Percentiles rank a stretch among this genome's conserved stretches.
These are phyloP conservation scores for Byssoonygena ceratinophila DNA, from an alignment of 2,329 filamentous ascomycete genomes.

Conservation along the genomic window DNA sequence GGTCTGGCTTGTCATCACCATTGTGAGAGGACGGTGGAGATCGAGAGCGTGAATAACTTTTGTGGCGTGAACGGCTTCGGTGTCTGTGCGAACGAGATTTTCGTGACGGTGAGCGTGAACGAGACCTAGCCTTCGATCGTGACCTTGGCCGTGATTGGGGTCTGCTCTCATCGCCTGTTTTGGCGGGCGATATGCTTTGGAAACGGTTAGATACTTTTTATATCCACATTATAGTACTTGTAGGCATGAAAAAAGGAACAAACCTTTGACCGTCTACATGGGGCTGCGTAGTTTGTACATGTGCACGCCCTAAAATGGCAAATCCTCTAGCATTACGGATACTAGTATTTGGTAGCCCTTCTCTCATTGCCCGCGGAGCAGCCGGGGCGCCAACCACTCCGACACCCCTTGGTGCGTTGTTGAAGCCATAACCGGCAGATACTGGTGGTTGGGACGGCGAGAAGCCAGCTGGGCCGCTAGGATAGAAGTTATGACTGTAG, in stretches of 20 bases:
- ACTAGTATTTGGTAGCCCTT: conserved; percentile 74
- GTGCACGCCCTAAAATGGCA: conserved; percentile 27
- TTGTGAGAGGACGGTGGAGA: conserved; percentile 21
- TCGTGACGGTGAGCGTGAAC: conserved; percentile 13
- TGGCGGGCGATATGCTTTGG: conserved; percentile 2
- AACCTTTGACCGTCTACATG: conserved; percentile 7
- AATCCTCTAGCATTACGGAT: conserved; percentile 53
- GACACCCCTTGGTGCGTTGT: conserved; percentile 35
- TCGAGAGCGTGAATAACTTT: conserved; percentile 42
- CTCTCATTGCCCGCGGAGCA: conserved; percentile 87
- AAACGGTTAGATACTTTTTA: conserved; percentile 11
- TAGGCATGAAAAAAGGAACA: not conserved
- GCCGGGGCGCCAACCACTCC: conserved; percentile 65
- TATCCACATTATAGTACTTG: not conserved
- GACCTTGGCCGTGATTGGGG: conserved; percentile 18
- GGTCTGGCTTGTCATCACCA: conserved; percentile 30
- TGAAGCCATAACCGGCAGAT: not conserved
- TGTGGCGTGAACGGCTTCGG: conserved; percentile 43
- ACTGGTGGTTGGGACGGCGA: not conserved
- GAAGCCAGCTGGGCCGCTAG: not conserved
- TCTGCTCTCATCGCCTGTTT: not conserved
- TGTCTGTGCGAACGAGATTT: conserved; percentile 42
- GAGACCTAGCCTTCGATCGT: conserved; percentile 19
- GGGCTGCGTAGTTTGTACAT: not conserved
- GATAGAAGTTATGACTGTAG: not conserved